Conservation (phyloP, 176 grass and related monocot genomes). For the Carex littledalei region DNA sequence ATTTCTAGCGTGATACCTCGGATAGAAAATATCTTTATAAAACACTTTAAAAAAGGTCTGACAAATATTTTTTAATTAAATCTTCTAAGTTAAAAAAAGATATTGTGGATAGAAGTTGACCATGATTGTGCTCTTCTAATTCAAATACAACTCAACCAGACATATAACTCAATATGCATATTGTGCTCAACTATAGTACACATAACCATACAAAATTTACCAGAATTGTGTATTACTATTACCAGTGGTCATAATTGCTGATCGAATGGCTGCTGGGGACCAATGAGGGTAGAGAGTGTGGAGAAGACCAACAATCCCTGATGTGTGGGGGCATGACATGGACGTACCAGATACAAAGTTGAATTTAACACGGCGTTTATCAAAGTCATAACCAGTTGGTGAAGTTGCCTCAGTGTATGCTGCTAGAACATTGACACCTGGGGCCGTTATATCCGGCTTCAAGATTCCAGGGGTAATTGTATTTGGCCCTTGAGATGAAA, state of each 20-base stretch:
- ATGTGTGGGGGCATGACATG: slow-evolving; percentile 73
- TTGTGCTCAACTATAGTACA: too few relatives aligned
- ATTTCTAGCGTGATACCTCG: too few relatives aligned
- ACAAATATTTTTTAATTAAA: too few relatives aligned
- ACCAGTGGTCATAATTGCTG: slow-evolving; percentile 72
- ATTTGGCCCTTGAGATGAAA: slow-evolving; percentile 66
- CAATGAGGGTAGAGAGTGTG: slow-evolving; percentile 55
- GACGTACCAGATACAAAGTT: slow-evolving; percentile 47
- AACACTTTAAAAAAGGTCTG: too few relatives aligned
- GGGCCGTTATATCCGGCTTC: slow-evolving; percentile 64
- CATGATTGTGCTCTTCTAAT: too few relatives aligned
- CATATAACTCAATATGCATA: too few relatives aligned
- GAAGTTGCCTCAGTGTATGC: slow-evolving; percentile 28
- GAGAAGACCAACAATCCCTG: slow-evolving; percentile 54
- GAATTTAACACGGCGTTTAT: slow-evolving; percentile 41
- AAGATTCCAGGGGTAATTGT: slow-evolving; percentile 34
- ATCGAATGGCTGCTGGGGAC: slow-evolving; percentile 58
- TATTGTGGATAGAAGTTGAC: too few relatives aligned
- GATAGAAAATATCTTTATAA: too few relatives aligned
- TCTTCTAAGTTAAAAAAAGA: too few relatives aligned
- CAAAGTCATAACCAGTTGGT: slow-evolving; percentile 19
- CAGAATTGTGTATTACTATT: neutral
- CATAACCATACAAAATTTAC: too few relatives aligned
- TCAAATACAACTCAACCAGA: too few relatives aligned
- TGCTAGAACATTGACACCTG: slow-evolving; percentile 46